Percentiles rank a stretch among this genome's conserved stretches.
These are phyloP conservation scores for Phaeosphaeria sp. DNA, from an alignment of 2,329 filamentous ascomycete species.

Conservation along the genomic window DNA sequence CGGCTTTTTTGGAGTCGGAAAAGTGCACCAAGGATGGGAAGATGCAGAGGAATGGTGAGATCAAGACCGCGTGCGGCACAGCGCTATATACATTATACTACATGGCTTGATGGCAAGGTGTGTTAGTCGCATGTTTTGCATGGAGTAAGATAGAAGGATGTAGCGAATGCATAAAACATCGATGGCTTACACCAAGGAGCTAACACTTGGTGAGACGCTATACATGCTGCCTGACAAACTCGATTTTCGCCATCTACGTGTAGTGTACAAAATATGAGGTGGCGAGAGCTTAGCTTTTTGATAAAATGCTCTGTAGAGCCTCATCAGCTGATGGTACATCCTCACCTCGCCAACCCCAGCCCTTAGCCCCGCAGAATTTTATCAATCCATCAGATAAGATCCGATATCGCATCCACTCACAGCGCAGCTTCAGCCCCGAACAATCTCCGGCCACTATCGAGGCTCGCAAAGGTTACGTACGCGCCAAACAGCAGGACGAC, in stretches of 20 bases:
- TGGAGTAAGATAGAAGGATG: no score
- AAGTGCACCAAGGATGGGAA: not conserved
- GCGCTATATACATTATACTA: not conserved
- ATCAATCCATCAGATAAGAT: constrained; percentile 27
- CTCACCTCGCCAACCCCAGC: not conserved
- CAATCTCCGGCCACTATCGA: constrained; percentile 19
- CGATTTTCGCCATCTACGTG: no score
- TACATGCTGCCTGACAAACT: no score
- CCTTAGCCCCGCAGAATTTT: constrained; percentile 3
- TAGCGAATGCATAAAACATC: no score
- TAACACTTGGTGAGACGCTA: no score
- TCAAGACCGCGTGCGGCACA: not conserved
- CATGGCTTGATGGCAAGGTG: no score
- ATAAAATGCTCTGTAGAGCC: no score
- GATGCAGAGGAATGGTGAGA: not conserved
- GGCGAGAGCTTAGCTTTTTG: no score
- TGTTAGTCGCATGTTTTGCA: no score
- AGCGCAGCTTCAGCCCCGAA: constrained; percentile 9
- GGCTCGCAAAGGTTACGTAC: constrained; percentile 2
- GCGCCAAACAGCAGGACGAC: not conserved
- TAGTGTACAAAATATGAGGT: no score
- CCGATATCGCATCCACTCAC: constrained; percentile 21
- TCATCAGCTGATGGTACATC: not conserved
- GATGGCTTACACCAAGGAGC: no score
- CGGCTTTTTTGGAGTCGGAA: not conserved